Percentiles rank a stretch among this genome's conserved stretches.
phyloP scores from a whole-genome alignment of 2,329 filamentous ascomycete genomes.

The Microsporum canis region DNA sequence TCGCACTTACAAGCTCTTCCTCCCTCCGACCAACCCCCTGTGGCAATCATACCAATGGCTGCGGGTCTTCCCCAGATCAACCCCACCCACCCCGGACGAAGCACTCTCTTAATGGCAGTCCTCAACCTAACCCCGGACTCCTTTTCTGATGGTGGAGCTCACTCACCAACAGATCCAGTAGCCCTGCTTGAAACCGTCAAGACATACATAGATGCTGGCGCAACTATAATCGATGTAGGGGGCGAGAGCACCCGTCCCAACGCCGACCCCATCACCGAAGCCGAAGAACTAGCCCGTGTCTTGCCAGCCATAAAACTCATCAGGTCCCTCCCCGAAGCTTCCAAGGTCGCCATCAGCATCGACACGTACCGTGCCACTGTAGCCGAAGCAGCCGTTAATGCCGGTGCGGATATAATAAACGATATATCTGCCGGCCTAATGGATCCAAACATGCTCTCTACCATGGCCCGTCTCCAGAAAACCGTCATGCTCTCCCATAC shows the following conservation, averaged over 20 bases:
- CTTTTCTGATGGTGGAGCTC: constrained; percentile 78
- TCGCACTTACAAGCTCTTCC: constrained; percentile 26
- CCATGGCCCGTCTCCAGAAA: constrained; percentile 63
- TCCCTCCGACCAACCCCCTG: constrained; percentile 26
- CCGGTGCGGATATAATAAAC: constrained; percentile 87
- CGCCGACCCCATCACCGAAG: constrained; percentile 53
- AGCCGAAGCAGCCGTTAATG: constrained; percentile 60
- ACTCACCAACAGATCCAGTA: constrained; percentile 39
- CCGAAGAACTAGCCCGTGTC: constrained; percentile 67
- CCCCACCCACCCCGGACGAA: constrained; percentile 43
- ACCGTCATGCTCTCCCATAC: constrained; percentile 87
- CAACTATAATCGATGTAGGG: constrained; percentile 80
- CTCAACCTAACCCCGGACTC: constrained; percentile 92
- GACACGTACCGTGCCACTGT: constrained; percentile 87
- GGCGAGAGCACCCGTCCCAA: constrained; percentile 85
- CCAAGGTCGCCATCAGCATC: constrained; percentile 63
- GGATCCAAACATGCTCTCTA: constrained; percentile 70
- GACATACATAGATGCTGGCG: constrained; percentile 55
- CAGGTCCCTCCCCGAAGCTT: constrained; percentile 52
- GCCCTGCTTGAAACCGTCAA: constrained; percentile 48
- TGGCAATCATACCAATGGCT: constrained; percentile 31
- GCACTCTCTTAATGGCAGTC: constrained; percentile 82
- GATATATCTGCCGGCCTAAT: constrained; percentile 77
- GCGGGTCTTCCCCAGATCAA: constrained; percentile 43
- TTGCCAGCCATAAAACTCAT: constrained; percentile 68